These are phyloP conservation scores for Parietaria judaica DNA, from an alignment of 306 rosid species.

Conservation along the genomic window DNA sequence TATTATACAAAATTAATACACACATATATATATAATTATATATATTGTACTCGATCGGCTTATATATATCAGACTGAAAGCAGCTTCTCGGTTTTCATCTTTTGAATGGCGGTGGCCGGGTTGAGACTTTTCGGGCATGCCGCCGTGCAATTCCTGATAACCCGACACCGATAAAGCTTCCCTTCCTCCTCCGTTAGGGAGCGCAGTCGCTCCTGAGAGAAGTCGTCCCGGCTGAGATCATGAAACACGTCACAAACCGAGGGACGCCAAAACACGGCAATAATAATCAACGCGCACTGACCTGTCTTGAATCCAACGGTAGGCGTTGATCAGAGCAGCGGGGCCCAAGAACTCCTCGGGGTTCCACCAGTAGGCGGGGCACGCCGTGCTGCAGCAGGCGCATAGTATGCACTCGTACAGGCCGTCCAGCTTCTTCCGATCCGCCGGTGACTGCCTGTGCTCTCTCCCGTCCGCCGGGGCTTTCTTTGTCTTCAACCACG, in stretches of 20 bases:
- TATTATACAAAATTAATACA: no score
- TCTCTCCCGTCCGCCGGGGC: conserved; percentile 22
- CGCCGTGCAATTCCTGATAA: conserved; percentile 28
- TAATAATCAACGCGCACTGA: no score
- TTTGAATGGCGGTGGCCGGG: conserved; percentile 31
- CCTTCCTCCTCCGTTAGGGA: conserved; percentile 25
- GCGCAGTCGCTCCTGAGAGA: conserved; percentile 19
- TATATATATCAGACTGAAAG: neutral
- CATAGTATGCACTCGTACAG: conserved; percentile 36
- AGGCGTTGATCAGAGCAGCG: conserved; percentile 33
- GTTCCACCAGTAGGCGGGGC: conserved; percentile 48
- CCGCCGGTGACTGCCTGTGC: conserved; percentile 24
- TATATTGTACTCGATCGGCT: no score
- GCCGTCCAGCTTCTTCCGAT: conserved; percentile 35
- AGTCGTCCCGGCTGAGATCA: conserved; percentile 18
- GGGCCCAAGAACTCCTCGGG: conserved; percentile 34
- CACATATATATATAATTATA: no score
- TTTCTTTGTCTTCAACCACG: conserved; percentile 36
- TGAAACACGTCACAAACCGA: neutral
- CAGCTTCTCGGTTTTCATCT: conserved; percentile 29
- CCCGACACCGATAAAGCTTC: conserved; percentile 21
- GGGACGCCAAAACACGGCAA: no score
- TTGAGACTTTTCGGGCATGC: conserved; percentile 34
- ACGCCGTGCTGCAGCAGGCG: conserved; percentile 36
- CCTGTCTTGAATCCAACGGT: conserved; percentile 29